Evolutionary conservation across 768 basidiomycete species (phyloP).

Genomic region (Lentinus tigrinus): DNA sequence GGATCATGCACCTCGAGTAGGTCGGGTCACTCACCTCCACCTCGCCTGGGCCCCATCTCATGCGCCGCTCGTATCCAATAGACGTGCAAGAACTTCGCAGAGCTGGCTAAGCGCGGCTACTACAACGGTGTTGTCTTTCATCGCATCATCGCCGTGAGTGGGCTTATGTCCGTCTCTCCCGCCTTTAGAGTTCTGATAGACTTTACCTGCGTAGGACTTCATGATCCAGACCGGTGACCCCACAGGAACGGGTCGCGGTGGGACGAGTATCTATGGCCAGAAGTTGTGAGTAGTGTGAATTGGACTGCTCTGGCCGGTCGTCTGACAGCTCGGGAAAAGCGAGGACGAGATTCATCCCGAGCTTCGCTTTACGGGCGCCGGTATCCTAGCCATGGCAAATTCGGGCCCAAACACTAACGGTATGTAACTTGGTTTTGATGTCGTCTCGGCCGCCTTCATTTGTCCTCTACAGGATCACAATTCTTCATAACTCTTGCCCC

Average conservation of each 20-base stretch:
- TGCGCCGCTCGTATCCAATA: constrained; percentile 33
- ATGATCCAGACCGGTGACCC: constrained; percentile 98
- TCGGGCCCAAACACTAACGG: constrained; percentile 93
- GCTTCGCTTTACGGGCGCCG: constrained; percentile 91
- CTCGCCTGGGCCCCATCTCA: neutral
- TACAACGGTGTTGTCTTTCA: constrained; percentile 91
- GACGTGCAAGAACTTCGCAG: constrained; percentile 95
- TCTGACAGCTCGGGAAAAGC: constrained; percentile 36
- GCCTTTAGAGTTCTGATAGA: neutral
- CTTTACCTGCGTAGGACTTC: constrained; percentile 63
- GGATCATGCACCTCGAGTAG: constrained; percentile 79
- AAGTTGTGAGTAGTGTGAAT: constrained; percentile 61
- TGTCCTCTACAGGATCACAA: constrained; percentile 72
- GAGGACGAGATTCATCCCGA: constrained; percentile 92
- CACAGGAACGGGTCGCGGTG: constrained; percentile 92
- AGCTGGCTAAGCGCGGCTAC: constrained; percentile 88
- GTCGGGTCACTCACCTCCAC: constrained; percentile 11
- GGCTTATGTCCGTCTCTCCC: neutral
- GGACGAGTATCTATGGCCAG: constrained; percentile 85
- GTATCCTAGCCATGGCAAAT: constrained; percentile 96
- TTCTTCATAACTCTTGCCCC: constrained; percentile 89
- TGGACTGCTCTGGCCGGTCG: no score
- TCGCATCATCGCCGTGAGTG: constrained; percentile 81
- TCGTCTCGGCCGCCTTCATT: neutral
- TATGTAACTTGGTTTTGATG: constrained; percentile 25